A percentile compares a stretch with the other conserved stretches of the same genome.
phyloP scores from a whole-genome alignment of 2,329 filamentous ascomycete genomes.

The Talaromyces rugulosus region DNA sequence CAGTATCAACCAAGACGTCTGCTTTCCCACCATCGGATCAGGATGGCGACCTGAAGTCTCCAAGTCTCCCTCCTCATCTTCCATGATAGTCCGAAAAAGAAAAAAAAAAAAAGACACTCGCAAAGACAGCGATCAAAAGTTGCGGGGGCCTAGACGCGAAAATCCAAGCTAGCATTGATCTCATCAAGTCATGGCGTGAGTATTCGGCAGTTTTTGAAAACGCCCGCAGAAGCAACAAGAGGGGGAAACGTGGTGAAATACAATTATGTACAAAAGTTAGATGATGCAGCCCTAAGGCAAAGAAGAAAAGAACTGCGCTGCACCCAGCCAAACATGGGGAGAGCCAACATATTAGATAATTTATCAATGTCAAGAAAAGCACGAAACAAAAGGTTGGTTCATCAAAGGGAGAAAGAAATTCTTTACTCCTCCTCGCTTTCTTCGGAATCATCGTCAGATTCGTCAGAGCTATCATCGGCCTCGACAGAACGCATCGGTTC shows the following conservation, averaged over 20 bases:
- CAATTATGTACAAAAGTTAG: slow-evolving; percentile 8
- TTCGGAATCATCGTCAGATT: slow-evolving; percentile 46
- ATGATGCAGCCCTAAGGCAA: neutral
- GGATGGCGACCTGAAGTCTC: neutral
- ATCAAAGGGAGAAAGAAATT: neutral
- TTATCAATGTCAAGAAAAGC: neutral
- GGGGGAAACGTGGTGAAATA: slow-evolving; percentile 12
- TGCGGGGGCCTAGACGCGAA: slow-evolving; percentile 1
- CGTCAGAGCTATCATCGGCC: slow-evolving; percentile 43
- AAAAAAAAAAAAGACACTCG: slow-evolving; percentile 7
- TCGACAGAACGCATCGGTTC: slow-evolving; percentile 42
- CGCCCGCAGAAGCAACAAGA: slow-evolving; percentile 4
- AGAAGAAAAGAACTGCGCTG: neutral
- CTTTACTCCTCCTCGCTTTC: slow-evolving; percentile 48
- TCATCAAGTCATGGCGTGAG: slow-evolving; percentile 14
- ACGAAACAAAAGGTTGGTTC: neutral
- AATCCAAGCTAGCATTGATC: slow-evolving; percentile 12
- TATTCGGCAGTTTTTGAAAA: slow-evolving; percentile 10
- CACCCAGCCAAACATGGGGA: neutral
- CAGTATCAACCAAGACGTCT: neutral
- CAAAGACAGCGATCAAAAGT: slow-evolving; percentile 7
- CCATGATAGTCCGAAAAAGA: neutral
- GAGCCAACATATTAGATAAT: neutral
- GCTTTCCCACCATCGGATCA: neutral
- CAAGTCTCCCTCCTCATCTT: too few species aligned